Evolutionary conservation across 441 rosid species (phyloP).

Genomic region (Pelargonium myrrhifolium): DNA sequence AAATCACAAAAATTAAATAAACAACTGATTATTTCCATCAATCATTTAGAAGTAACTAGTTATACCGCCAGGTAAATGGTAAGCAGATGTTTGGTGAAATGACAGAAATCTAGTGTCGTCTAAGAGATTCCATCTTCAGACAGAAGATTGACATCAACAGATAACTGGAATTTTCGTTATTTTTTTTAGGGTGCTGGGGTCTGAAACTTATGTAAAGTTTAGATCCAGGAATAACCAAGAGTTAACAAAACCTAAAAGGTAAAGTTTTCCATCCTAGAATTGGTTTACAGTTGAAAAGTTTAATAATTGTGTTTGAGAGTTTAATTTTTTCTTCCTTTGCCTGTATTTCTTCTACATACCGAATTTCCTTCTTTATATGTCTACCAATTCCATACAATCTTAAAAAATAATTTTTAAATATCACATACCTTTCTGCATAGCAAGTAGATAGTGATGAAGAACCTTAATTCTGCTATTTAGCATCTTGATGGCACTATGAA

Average conservation of each 20-base stretch:
- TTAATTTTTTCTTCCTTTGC: no score
- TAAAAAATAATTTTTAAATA: not conserved
- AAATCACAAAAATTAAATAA: not conserved
- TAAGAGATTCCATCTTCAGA: not conserved
- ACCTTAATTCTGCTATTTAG: slow-evolving; percentile 84
- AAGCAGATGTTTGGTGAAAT: not conserved
- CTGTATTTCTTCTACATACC: no score
- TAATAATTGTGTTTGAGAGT: no score
- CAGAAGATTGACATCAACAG: not conserved
- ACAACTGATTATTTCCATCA: no score
- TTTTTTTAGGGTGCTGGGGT: not conserved
- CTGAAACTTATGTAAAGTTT: not conserved
- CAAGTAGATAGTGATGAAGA: slow-evolving; percentile 74
- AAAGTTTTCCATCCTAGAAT: no score
- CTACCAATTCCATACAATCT: not conserved
- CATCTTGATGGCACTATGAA: slow-evolving; percentile 98
- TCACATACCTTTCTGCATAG: slow-evolving; percentile 81
- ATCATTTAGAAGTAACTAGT: no score
- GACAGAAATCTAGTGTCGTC: not conserved
- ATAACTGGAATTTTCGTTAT: not conserved
- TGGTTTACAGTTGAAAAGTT: no score
- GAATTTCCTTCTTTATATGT: not conserved
- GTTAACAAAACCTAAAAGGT: not conserved
- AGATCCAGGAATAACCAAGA: not conserved
- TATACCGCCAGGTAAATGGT: no score